Evolutionary conservation across 805 yeast genomes (phyloP), one percentile per base, ranked within the genome.

Genomic region (Yarrowia osloensis): DNA sequence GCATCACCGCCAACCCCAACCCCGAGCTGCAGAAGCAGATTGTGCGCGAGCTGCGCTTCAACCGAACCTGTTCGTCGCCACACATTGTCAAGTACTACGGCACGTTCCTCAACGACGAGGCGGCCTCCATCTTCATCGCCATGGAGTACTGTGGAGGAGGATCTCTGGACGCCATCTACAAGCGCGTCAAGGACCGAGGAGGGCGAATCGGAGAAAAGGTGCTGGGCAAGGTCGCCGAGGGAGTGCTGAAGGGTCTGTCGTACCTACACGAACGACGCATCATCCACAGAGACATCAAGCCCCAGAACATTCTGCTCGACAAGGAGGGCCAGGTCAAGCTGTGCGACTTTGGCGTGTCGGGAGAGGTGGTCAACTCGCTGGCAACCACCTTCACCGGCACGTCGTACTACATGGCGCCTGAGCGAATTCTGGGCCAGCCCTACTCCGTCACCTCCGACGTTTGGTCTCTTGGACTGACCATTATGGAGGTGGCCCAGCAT

Each of bases 311-410:
- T 67, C 77, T 95, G 67, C 77, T 95, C 28, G 93, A 90, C 74
- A 75, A 78, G 3, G 71, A 80, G 21, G 99, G 99, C 2, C 88
- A 89, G 73, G 93, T 94, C 63, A 95, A 95, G 76, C 80, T 95
- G 65, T 94, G 98, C 78, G 99, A 95, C 78, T 95, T 95, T 79
- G 99, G 99, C 22, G 99, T 95, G 29, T 88, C 96, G 74, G 99
- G 99, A 12, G 97, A 91, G 74, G 97, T 95, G 21, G 97, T 94
- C 35, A 89, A 95, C 76, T 91, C 97, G 0, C 80, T 95, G 55
- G 98, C 98, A 1, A 91, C 97, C 1, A 95, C 99, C 0, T 95
- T 93, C 74, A 95, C 97, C 0, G 99, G 99, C 1, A 95, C 99
- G 0, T 93, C 97, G 12, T 94, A 91, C 75, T 95, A 95, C 77